Conservation (phyloP, 208 protist genomes). For the Trypanosoma cruzi region DNA sequence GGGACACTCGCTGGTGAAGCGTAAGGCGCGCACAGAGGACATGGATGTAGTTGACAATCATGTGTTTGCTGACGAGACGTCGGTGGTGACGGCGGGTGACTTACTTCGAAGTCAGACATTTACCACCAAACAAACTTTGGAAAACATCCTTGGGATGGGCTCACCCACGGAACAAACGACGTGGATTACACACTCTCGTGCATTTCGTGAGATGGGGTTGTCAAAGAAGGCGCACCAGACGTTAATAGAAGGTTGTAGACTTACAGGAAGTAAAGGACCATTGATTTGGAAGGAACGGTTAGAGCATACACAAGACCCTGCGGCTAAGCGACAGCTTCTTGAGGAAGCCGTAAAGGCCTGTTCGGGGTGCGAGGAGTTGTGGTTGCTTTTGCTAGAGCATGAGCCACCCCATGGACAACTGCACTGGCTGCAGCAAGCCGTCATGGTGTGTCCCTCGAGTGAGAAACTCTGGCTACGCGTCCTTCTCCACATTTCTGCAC, state of each 20-base stretch:
- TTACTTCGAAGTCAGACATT: conserved; percentile 44
- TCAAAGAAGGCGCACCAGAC: conserved; percentile 56
- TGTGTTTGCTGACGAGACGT: conserved; percentile 68
- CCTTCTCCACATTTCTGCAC: conserved; percentile 42
- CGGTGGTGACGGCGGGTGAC: conserved; percentile 69
- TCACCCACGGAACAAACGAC: conserved; percentile 81
- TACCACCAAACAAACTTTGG: conserved; percentile 43
- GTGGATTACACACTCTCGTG: conserved; percentile 82
- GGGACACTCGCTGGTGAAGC: conserved; percentile 38
- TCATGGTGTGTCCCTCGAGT: conserved; percentile 69
- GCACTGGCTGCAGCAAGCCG: conserved; percentile 63
- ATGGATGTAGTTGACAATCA: conserved; percentile 69
- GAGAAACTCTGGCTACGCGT: conserved; percentile 78
- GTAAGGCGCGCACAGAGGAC: conserved; percentile 68
- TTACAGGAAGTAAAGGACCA: conserved; percentile 60
- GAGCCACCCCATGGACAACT: conserved; percentile 54
- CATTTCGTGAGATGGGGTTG: conserved; percentile 75
- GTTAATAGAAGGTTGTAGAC: conserved; percentile 65
- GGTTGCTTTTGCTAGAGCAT: conserved; percentile 56
- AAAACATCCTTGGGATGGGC: conserved; percentile 71
- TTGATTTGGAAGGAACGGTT: conserved; percentile 84
- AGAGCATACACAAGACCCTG: conserved; percentile 39
- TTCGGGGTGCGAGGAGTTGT: conserved; percentile 61
- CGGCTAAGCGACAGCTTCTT: conserved; percentile 51
- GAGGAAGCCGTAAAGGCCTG: conserved; percentile 71